These are phyloP conservation scores for Suillus plorans DNA, from an alignment of 768 basidiomycete species.

Conservation along the genomic window DNA sequence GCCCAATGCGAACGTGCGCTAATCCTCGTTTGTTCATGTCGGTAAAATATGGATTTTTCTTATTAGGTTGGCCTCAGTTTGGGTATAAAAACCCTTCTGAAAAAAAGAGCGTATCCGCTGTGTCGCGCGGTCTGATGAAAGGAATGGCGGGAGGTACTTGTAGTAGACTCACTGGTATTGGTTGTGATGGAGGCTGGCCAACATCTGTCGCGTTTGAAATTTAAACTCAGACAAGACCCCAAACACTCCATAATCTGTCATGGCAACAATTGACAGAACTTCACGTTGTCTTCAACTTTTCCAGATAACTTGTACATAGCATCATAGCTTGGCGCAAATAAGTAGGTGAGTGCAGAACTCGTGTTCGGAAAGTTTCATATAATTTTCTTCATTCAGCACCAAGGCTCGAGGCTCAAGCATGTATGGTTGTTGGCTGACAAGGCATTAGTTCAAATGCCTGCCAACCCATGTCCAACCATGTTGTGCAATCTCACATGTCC, in stretches of 20 bases:
- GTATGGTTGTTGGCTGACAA: not conserved
- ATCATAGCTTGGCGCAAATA: not conserved
- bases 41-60: constrained; percentile 4
- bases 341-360: not conserved
- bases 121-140: constrained; percentile 20
- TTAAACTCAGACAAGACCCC: constrained; percentile 10
- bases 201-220: constrained; percentile 4
- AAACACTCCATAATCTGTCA: not conserved
- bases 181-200: constrained; percentile 5
- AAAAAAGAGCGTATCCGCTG: constrained; percentile 31
- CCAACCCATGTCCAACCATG: not conserved
- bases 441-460: not conserved
- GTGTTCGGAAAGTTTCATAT: not conserved
- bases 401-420: not conserved
- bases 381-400: not conserved
- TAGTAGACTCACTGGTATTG: not conserved
- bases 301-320: not conserved
- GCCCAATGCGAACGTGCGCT: constrained; percentile 23
- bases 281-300: not conserved
- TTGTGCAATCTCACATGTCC: not conserved
- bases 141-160: constrained; percentile 15
- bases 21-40: constrained; percentile 32
- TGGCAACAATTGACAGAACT: not conserved
- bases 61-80: not conserved
- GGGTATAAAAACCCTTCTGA: constrained; percentile 9